Conservation (phyloP, 345 rosid genomes). For the Alliaria petiolata region DNA sequence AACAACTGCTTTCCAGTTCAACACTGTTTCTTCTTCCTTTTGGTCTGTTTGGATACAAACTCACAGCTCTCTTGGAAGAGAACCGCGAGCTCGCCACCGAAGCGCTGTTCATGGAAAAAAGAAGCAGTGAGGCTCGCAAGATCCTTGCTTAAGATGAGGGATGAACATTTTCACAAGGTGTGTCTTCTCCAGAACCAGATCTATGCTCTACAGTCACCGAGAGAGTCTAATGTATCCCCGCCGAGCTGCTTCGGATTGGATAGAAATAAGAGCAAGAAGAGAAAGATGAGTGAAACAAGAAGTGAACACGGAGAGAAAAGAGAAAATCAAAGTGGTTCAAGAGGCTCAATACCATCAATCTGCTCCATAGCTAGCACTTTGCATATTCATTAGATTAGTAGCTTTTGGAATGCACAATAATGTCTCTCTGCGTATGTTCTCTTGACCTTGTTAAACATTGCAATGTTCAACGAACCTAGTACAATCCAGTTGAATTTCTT, state of each 20-base stretch:
- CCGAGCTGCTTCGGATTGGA: slow-evolving; percentile 25
- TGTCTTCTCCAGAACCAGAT: slow-evolving; percentile 35
- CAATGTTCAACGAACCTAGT: not conserved
- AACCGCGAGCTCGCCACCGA: slow-evolving; percentile 45
- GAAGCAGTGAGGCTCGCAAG: slow-evolving; percentile 54
- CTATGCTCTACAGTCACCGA: slow-evolving; percentile 37
- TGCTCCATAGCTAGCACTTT: not conserved
- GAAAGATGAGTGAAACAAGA: slow-evolving; percentile 29
- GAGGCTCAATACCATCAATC: slow-evolving; percentile 20
- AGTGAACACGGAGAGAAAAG: slow-evolving; percentile 20
- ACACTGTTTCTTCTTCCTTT: too few relatives aligned
- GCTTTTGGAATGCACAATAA: not conserved
- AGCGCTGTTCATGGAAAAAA: slow-evolving; percentile 43
- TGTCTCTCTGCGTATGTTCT: not conserved
- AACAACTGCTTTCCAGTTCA: too few relatives aligned
- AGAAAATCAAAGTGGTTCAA: slow-evolving; percentile 29
- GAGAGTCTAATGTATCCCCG: slow-evolving; percentile 6
- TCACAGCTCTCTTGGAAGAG: slow-evolving; percentile 44
- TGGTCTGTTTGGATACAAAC: slow-evolving; percentile 45
- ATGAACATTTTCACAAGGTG: slow-evolving; percentile 46
- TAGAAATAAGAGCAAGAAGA: slow-evolving; percentile 34
- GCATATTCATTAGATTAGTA: not conserved
- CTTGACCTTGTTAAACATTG: slow-evolving; percentile 3
- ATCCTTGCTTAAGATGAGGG: slow-evolving; percentile 52
- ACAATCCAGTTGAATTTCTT: not conserved